phyloP scores from a whole-genome alignment of 2,329 filamentous ascomycete genomes.

The Beauveria scarabaeidicola region DNA sequence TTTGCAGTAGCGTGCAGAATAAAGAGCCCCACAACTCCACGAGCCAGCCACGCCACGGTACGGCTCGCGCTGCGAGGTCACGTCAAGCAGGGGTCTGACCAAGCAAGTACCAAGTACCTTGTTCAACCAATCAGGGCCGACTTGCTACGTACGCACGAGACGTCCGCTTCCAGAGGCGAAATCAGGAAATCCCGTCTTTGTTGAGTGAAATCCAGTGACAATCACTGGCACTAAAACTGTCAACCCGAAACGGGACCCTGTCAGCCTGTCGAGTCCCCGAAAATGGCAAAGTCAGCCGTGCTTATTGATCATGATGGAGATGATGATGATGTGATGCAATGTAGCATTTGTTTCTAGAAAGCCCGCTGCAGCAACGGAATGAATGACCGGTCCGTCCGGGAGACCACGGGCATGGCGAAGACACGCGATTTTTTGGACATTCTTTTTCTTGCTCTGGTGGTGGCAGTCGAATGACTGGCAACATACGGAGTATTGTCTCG shows the following conservation, averaged over 20 bases:
- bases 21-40: background rate
- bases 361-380: background rate
- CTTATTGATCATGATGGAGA: background rate
- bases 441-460: background rate
- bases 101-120: background rate
- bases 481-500: background rate
- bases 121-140: too few species aligned
- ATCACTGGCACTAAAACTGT: background rate
- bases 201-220: background rate
- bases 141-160: background rate
- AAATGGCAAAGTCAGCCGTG: background rate
- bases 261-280: too few species aligned
- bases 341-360: conserved; percentile 6
- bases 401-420: conserved; percentile 2
- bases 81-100: background rate
- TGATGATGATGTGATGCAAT: conserved; percentile 1
- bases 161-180: background rate
- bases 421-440: background rate
- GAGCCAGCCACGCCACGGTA: conserved; percentile 6
- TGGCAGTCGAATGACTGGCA: background rate
- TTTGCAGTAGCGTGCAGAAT: background rate
- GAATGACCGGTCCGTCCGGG: conserved; percentile 5
- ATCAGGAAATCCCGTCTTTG: background rate
- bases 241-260: too few species aligned
- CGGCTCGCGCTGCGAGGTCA: background rate